Base-by-base conservation (phyloP, 2,329 filamentous ascomycete species). In the Colletotrichum kahawae region DNA sequence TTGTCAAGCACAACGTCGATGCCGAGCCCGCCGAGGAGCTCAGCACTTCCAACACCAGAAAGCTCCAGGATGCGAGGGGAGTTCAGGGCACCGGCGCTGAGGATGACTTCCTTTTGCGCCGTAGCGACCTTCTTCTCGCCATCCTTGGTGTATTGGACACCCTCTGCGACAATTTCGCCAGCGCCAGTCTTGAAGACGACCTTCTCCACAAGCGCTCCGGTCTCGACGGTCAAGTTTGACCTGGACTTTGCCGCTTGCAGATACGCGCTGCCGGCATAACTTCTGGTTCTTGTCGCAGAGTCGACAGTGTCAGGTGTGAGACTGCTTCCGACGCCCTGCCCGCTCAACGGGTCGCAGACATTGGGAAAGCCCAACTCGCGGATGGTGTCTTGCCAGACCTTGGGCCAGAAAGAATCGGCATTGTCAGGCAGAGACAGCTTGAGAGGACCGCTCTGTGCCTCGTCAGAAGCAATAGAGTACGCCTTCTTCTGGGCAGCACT, bases 1-100 rank as follows among this genome's bases (percentile, higher is more conserved):
- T 81, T 80, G 48, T 86, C 79, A 7, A 83, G 78, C 4, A 85
- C 69, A 4, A 83, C 76, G 4, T 80, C 73, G 18, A 85, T 80
- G 5, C 78, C 80, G 7, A 81, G 79, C 66, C 80, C 78, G 16
- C 80, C 77, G 1, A 88, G 79, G 7, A 85, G 79, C 3, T 74
- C 75, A 31, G 77, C 79, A 8, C 81, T 76, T 24, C 86, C 86
- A 59, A 88, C 81, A 2, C 86, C 85, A 3, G 85, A 87, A 8
- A 87, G 80, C 76, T 88, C 84, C 7, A 89, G 82, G 33, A 89
- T 78, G 21, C 84, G 81, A 5, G 87, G 86, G 1, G 83, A 83
- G 67, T 87, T 83, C 74, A 88, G 82, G 1, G 83, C 79, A 3
- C 87, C 87, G 7, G 84, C 85, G 2, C 82, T 81, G 6, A 89